Evolutionary conservation across 768 basidiomycete genomes (phyloP), one percentile per base, ranked within the genome.

Genomic region (Steccherinum ochraceum): DNA sequence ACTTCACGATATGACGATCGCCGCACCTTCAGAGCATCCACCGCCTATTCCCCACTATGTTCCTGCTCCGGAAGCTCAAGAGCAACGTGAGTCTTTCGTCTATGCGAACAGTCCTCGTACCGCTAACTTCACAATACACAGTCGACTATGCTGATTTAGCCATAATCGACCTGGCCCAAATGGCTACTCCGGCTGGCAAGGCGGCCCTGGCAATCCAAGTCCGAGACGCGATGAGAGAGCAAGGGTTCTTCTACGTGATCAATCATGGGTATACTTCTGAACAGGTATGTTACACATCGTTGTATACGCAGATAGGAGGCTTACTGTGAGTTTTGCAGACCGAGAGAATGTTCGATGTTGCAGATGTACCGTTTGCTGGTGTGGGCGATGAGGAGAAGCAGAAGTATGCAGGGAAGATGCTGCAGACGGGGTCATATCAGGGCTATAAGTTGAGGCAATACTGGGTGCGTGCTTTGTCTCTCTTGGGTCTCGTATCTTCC

Each of bases 381-480:
- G 72, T 76, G 5, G 51, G 54, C 1, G 61, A 64, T 0, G 73
- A 72, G 24, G 76, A 79, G 62, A 77, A 76, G 58, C 54, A 67
- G 47, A 52, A 52, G 19, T 73, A 75, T 52, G 60, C 58, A 2
- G 71, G 67, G 0, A 65, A 62, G 26, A 70, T 70, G 49, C 74
- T 73, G 51, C 65, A 73, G 21, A 71, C 66, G 0, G 76, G 75
- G 5, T 71, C 74, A 2, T 79, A 72, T 55, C 72, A 76, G 54
- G 79, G 79, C 1, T 81, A 81, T 56, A 81, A 81, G 57, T 66
- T 65, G 4, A 67, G 74, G 4, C 68, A 72, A 43, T 76, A 76
- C 51, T 80, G 73, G 75, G 77, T 78, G 50, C 19, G 61, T 40
- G 23, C 2, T n/a, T 12, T 16, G 11, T n/a, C 5, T 24, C 5